Evolutionary conservation across 768 basidiomycete species (phyloP).

Genomic region (Boletus pseudo-olivaceus): DNA sequence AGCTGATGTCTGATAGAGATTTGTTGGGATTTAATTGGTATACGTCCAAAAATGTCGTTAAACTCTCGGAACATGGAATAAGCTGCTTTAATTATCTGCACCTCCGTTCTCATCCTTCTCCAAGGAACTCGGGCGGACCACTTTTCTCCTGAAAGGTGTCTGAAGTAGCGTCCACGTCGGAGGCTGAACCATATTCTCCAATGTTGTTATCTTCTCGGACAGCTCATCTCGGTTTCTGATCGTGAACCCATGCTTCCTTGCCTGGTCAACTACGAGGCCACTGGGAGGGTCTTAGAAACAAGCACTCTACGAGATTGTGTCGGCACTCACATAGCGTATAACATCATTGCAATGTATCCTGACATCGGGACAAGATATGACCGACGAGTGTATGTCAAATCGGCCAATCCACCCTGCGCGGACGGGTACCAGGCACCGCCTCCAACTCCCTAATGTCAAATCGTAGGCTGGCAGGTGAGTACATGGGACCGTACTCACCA

Average conservation of each 20-base stretch:
- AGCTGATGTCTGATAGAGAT: conserved; percentile 9
- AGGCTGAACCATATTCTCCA: background rate
- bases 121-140: conserved; percentile 11
- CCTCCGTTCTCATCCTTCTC: conserved; percentile 6
- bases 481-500: conserved; percentile 34
- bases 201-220: conserved; percentile 16
- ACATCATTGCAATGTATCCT: conserved; percentile 55
- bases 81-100: background rate
- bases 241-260: conserved; percentile 46
- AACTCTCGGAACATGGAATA: conserved; percentile 1
- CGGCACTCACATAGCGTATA: conserved; percentile 51
- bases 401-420: conserved; percentile 55
- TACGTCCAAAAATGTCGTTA: background rate
- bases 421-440: conserved; percentile 70
- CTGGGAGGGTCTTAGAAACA: conserved; percentile 27
- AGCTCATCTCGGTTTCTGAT: conserved; percentile 47
- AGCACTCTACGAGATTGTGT: background rate
- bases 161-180: background rate
- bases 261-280: conserved; percentile 52
- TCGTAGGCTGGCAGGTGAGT: background rate
- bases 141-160: conserved; percentile 13
- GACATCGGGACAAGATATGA: conserved; percentile 61
- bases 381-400: conserved; percentile 43
- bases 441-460: conserved; percentile 45
- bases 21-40: conserved; percentile 15